These are phyloP conservation scores for Flaveria linearis DNA, from an alignment of 129 eudicot species.

Conservation along the genomic window DNA sequence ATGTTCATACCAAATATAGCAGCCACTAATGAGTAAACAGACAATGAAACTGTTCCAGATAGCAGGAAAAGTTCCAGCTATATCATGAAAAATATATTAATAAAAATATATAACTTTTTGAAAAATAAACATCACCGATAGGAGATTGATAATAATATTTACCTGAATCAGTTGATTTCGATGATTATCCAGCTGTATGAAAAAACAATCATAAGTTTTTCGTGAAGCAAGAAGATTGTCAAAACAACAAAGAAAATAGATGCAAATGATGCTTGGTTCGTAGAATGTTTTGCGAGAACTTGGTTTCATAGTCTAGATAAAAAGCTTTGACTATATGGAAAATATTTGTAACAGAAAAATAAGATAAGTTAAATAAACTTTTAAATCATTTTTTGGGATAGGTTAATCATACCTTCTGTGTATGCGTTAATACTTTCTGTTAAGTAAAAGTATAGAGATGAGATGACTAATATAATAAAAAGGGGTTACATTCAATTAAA, in stretches of 20 bases:
- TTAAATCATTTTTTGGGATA: no score
- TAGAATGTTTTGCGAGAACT: neutral
- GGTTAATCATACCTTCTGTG: no score
- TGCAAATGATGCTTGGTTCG: neutral
- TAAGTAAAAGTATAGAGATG: no score
- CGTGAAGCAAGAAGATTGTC: neutral
- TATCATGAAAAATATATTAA: slow-evolving; percentile 21
- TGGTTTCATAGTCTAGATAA: neutral
- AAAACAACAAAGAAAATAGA: neutral
- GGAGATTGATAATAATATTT: neutral
- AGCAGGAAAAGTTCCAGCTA: slow-evolving; percentile 85
- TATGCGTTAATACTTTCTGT: no score
- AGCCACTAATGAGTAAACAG: slow-evolving; percentile 76
- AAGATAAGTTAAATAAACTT: neutral
- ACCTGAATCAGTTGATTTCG: slow-evolving; percentile 95
- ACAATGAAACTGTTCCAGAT: slow-evolving; percentile 73
- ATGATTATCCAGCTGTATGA: slow-evolving; percentile 80
- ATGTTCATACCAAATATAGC: slow-evolving; percentile 94
- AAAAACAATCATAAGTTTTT: neutral
- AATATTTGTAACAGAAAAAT: neutral
- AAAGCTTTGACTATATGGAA: neutral
- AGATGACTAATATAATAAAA: no score
- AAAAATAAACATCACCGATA: neutral
- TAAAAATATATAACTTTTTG: neutral
- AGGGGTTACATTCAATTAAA: no score